Evolutionary conservation across 2,329 filamentous ascomycete genomes (phyloP).

Genomic region (Penicillium sp.): DNA sequence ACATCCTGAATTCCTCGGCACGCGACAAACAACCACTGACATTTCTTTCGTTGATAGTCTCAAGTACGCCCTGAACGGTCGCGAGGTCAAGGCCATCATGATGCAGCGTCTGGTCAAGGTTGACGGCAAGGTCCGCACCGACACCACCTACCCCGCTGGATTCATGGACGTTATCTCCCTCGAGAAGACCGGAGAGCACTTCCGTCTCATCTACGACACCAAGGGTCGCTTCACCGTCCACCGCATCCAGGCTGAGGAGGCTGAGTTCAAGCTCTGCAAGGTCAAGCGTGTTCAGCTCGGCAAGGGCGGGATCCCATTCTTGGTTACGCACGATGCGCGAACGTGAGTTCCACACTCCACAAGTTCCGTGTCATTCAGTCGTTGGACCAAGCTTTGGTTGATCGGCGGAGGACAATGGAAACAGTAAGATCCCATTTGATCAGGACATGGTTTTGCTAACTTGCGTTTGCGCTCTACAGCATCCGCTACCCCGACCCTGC

Average conservation of each 20-base stretch:
- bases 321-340: slow-evolving; percentile 99
- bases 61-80: slow-evolving; percentile 99
- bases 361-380: slow-evolving; percentile 95
- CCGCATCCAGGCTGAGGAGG: slow-evolving; percentile 98
- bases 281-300: slow-evolving; percentile 99
- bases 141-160: slow-evolving; percentile 92
- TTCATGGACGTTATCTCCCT: slow-evolving; percentile 99
- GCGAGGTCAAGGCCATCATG: slow-evolving; percentile 95
- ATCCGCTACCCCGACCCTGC: slow-evolving; percentile 98
- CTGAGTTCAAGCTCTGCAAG: slow-evolving; percentile 99
- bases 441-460: slow-evolving; percentile 37
- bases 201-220: slow-evolving; percentile 99
- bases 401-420: slow-evolving; percentile 46
- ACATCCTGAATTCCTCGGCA: neutral
- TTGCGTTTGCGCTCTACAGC: slow-evolving; percentile 51
- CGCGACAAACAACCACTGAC: slow-evolving; percentile 10
- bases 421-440: slow-evolving; percentile 30
- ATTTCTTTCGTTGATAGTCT: slow-evolving; percentile 61
- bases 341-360: slow-evolving; percentile 78
- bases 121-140: slow-evolving; percentile 98
- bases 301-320: slow-evolving; percentile 99
- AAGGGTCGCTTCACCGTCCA: slow-evolving; percentile 99
- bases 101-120: slow-evolving; percentile 99
- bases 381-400: slow-evolving; percentile 99
- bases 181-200: slow-evolving; percentile 99